phyloP scores from a whole-genome alignment of 208 protist genomes.

The Crithidia brevicula region DNA sequence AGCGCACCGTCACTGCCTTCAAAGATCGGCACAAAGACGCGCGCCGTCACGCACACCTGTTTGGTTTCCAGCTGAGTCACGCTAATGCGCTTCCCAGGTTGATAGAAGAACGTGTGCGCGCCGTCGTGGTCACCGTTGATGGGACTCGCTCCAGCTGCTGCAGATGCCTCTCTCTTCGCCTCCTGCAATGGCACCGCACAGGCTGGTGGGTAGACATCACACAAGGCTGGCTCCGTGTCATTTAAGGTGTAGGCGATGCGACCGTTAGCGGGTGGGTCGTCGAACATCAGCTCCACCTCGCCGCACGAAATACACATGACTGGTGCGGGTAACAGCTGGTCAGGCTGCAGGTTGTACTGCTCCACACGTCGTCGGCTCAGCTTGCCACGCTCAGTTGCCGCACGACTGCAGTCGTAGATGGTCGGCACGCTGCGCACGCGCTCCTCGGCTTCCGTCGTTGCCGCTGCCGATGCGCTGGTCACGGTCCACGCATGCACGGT shows the following conservation, averaged over 20 bases:
- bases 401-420: constrained; percentile 75
- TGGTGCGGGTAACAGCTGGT: constrained; percentile 61
- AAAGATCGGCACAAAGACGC: constrained; percentile 73
- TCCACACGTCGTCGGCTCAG: constrained; percentile 28
- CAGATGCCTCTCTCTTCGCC: background rate
- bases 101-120: constrained; percentile 66
- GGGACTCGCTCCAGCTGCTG: background rate
- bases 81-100: constrained; percentile 52
- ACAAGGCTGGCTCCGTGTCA: constrained; percentile 64
- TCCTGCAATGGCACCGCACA: constrained; percentile 33
- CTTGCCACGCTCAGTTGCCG: constrained; percentile 39
- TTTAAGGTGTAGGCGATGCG: constrained; percentile 84
- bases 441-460: constrained; percentile 5
- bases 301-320: constrained; percentile 76
- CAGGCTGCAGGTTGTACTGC: constrained; percentile 28
- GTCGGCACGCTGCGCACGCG: constrained; percentile 61
- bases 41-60: constrained; percentile 71
- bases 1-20: constrained; percentile 29
- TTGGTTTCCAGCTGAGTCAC: constrained; percentile 67
- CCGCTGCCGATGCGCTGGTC: background rate
- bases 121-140: constrained; percentile 40
- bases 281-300: constrained; percentile 76
- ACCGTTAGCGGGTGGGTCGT: constrained; percentile 65
- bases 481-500: constrained; percentile 84
- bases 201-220: constrained; percentile 55